These are phyloP conservation scores for Geranomyces michiganensis DNA, from an alignment of 192 early-diverging fungal genomes.

Conservation along the genomic window DNA sequence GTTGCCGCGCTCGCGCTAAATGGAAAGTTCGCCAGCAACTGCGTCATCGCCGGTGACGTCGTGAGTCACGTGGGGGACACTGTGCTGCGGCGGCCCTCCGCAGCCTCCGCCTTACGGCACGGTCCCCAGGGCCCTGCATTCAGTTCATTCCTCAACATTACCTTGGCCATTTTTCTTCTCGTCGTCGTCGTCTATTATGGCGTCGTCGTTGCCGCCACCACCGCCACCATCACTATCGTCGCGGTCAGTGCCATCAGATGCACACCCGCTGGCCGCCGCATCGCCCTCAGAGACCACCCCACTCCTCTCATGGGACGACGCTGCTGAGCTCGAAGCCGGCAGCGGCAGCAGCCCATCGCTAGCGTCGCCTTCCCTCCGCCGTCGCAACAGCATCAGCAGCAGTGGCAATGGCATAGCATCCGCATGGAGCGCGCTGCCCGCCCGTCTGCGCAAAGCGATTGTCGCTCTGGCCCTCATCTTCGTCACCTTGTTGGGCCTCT, in stretches of 20 bases:
- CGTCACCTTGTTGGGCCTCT: background rate
- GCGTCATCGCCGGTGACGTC: no score
- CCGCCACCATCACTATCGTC: no score
- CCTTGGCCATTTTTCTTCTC: no score
- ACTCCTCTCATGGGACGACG: constrained; percentile 10
- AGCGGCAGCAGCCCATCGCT: background rate
- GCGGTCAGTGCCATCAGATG: background rate
- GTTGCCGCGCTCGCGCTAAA: no score
- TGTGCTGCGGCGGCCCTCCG: no score
- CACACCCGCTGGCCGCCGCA: background rate
- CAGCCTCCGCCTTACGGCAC: no score
- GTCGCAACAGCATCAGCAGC: background rate
- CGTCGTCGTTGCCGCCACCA: no score
- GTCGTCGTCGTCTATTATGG: no score
- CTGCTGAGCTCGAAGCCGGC: constrained; percentile 11
- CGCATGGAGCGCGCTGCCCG: background rate
- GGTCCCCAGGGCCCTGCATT: no score
- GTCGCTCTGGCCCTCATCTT: background rate
- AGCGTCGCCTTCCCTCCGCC: background rate
- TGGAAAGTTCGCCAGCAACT: no score
- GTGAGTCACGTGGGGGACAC: no score
- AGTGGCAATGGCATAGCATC: background rate
- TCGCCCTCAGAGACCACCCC: constrained; percentile 8
- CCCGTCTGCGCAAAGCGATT: background rate
- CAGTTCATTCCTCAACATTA: no score